Base-by-base conservation (phyloP, 371 early-diverging fungal genomes). In the Massospora cicadina region DNA sequence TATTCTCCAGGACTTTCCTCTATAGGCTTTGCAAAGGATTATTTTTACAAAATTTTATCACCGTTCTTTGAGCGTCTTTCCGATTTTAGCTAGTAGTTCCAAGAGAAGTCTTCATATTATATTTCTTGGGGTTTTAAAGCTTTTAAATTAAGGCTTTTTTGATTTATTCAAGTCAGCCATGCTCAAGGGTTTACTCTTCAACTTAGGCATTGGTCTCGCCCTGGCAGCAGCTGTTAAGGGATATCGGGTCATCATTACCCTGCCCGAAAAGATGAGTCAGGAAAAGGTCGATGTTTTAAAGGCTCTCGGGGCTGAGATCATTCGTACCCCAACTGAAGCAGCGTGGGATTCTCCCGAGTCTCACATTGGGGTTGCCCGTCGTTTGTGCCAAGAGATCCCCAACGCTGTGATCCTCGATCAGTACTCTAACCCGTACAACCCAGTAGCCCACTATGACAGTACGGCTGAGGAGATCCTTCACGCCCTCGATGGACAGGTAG, bases 181-280 rank as follows among this genome's bases (percentile, higher is more conserved):
- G n/a, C n/a, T n/a, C n/a, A n/a, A n/a, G n/a, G n/a, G n/a, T n/a
- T n/a, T n/a, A n/a, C n/a, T n/a, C n/a, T n/a, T n/a, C n/a, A n/a
- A n/a, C n/a, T 12, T 30, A 74, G 83, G 83, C 66, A 92, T 93
- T 70, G 91, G 90, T 58, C 77, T 95, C 54, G 96, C 95, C 27
- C 77, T 94, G 33, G 84, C 93, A 57, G 93, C 88, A 58, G 97
- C 97, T 32, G 90, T 95, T 65, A 96, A 92, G 79, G 97, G 97
- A 10, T 98, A 98, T 76, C 84, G 88, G 64, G 85, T 88, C 68
- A 92, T 98, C 68, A 96, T 95, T 71, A 96, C 96, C 1, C 75
- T 98, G 54, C 97, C 98, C 24, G 96, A 98, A 73, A 96, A 95
- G 77, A 96, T 96, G 95, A 88, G 89, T 54, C 89, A 93, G 76